Evolutionary conservation across 139 green algal species (phyloP).

Genomic region (Coccomyxa sp.): DNA sequence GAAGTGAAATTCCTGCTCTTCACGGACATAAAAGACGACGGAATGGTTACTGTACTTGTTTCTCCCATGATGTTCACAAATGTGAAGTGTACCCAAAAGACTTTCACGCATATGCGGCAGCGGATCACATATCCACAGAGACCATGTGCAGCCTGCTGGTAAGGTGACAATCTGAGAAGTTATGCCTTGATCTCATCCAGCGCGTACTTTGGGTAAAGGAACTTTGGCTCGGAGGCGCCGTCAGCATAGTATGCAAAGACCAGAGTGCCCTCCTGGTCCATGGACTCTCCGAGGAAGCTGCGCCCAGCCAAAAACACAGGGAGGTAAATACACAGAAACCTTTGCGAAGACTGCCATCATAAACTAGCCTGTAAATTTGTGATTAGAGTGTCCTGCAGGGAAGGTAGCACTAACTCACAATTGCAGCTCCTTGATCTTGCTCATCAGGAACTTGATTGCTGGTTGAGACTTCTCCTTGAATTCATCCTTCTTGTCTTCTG

Average conservation of each 20-base stretch:
- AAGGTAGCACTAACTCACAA: conserved; percentile 33
- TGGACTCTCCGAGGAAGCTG: conserved; percentile 59
- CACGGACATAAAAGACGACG: no score
- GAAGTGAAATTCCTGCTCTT: no score
- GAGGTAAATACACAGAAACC: no score
- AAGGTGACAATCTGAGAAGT: not conserved
- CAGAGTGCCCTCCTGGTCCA: conserved; percentile 47
- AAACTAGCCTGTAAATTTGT: no score
- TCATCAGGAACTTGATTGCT: conserved; percentile 56
- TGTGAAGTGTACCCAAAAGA: no score
- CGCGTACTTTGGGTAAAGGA: conserved; percentile 52
- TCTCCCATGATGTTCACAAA: no score
- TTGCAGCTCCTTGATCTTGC: conserved; percentile 59
- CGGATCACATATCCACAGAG: no score
- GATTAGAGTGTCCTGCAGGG: no score
- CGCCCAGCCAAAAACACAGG: not conserved
- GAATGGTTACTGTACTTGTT: no score
- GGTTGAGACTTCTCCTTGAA: conserved; percentile 53
- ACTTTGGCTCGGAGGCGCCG: conserved; percentile 46
- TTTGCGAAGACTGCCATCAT: not conserved
- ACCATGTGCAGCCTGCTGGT: no score
- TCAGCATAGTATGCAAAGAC: conserved; percentile 64
- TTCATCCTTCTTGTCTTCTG: conserved; percentile 39
- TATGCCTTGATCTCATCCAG: conserved; percentile 13
- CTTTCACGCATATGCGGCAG: no score